Evolutionary conservation across 768 basidiomycete species (phyloP).

Genomic region (Cantharellus anzutake): DNA sequence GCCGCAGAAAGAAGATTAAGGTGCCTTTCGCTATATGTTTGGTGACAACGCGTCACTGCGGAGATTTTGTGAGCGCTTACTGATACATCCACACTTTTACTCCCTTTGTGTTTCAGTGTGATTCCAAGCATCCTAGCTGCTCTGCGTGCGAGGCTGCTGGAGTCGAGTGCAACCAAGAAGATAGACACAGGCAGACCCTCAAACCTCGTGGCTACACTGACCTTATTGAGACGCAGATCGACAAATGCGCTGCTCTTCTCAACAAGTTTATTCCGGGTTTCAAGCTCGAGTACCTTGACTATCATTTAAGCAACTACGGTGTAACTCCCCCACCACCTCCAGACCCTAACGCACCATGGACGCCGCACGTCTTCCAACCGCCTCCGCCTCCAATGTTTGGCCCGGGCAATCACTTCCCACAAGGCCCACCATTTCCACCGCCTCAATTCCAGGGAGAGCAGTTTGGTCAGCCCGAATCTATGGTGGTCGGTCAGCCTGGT

Average conservation of each 20-base stretch:
- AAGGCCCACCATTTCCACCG: slow-evolving; percentile 5
- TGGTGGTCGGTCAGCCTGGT: no score
- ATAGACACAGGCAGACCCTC: slow-evolving; percentile 71
- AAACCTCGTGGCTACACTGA: slow-evolving; percentile 73
- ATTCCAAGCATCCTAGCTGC: slow-evolving; percentile 76
- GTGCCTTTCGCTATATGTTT: slow-evolving; percentile 38
- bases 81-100: neutral
- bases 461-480: slow-evolving; percentile 9
- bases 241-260: slow-evolving; percentile 60
- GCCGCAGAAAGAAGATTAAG: slow-evolving; percentile 96
- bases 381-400: neutral
- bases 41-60: slow-evolving; percentile 9
- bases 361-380: neutral
- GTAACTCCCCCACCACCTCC: slow-evolving; percentile 24
- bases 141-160: slow-evolving; percentile 69
- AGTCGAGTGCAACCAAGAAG: slow-evolving; percentile 69
- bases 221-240: slow-evolving; percentile 59
- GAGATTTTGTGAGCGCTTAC: slow-evolving; percentile 1
- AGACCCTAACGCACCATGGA: neutral
- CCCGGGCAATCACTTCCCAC: neutral
- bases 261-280: slow-evolving; percentile 53
- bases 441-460: slow-evolving; percentile 16
- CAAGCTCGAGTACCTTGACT: slow-evolving; percentile 44
- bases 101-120: slow-evolving; percentile 37
- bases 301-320: slow-evolving; percentile 42